A percentile compares a stretch with the other conserved stretches of the same genome.
phyloP scores from a whole-genome alignment of 257 asterid species.

The Solanum verrucosum region DNA sequence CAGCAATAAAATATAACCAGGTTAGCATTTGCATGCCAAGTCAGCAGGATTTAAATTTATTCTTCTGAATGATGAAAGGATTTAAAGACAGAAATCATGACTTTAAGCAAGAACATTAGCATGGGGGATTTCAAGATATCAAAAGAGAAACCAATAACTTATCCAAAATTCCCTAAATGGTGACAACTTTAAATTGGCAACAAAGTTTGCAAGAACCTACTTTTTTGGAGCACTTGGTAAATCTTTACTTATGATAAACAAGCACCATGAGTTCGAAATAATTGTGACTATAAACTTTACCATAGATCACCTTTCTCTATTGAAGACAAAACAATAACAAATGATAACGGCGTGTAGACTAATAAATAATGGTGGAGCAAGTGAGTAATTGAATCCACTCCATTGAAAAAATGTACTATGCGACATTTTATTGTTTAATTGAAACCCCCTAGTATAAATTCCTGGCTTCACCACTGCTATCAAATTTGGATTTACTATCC shows the following conservation, averaged over 20 bases:
- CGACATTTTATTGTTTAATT: background rate
- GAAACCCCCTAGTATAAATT: background rate
- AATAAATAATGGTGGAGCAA: background rate
- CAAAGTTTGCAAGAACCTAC: background rate
- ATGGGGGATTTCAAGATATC: background rate
- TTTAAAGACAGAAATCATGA: background rate
- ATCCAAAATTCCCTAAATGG: background rate
- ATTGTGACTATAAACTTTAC: background rate
- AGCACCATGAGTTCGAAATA: background rate
- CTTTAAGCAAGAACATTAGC: background rate
- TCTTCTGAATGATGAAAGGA: background rate
- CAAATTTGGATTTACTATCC: background rate
- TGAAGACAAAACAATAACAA: background rate
- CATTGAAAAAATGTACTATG: background rate
- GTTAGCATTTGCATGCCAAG: background rate
- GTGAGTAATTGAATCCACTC: background rate
- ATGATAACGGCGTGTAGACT: background rate
- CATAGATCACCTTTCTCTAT: background rate
- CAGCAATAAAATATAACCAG: background rate
- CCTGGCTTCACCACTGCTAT: background rate
- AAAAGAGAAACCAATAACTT: background rate
- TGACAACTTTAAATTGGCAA: background rate
- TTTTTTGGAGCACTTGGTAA: background rate
- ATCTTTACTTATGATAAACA: background rate
- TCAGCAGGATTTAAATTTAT: background rate